Conservation (phyloP, 345 rosid species). For the Syzygium jambos region DNA sequence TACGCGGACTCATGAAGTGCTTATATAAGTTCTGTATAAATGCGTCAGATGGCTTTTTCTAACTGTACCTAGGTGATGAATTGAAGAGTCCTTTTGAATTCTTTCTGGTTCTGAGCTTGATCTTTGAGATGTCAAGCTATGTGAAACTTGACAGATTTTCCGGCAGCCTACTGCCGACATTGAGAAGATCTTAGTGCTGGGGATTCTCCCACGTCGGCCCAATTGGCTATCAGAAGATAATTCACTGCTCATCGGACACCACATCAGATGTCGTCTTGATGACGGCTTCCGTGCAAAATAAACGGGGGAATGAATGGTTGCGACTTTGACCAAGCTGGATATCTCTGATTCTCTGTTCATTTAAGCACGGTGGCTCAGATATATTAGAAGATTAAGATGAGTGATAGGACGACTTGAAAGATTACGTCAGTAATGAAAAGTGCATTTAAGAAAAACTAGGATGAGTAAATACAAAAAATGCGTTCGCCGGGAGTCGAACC, state of each 20-base stretch:
- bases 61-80: not conserved
- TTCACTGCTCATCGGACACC: not conserved
- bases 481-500: conserved; percentile 93
- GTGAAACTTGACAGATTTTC: not conserved
- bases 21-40: not conserved
- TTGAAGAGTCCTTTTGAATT: not conserved
- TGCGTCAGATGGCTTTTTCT: not conserved
- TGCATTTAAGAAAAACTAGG: not conserved
- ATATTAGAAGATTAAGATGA: not conserved
- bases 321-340: not conserved
- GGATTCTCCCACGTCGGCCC: not conserved
- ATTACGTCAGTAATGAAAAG: no score
- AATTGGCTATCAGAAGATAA: not conserved
- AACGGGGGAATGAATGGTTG: rapidly evolving
- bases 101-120: not conserved
- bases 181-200: not conserved
- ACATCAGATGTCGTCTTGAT: not conserved
- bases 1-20: not conserved
- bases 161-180: not conserved
- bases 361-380: not conserved
- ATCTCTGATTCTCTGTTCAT: not conserved
- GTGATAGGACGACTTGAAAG: not conserved
- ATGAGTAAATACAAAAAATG: conserved; percentile 4
- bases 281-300: not conserved
- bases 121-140: not conserved